Percentiles rank a stretch among this genome's conserved stretches.
Evolutionary conservation across 352 stramenopile genomes (phyloP).

Genomic region (Globisporangium camurandrum): DNA sequence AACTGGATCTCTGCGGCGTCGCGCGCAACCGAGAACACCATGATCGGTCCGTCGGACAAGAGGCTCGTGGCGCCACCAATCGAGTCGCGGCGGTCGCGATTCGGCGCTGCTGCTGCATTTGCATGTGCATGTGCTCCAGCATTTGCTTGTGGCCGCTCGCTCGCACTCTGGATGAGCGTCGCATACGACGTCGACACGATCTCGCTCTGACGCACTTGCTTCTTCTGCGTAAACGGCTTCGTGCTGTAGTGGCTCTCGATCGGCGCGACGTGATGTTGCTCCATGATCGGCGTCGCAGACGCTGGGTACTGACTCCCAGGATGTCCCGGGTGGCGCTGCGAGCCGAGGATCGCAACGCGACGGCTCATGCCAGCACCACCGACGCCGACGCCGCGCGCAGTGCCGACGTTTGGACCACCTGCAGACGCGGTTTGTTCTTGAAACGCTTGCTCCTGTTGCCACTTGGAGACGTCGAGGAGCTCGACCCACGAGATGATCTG

Average conservation of each 20-base stretch:
- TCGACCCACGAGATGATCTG: conserved; percentile 83
- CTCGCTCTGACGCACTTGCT: conserved; percentile 75
- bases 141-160: not conserved
- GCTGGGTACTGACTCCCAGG: conserved; percentile 23
- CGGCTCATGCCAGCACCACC: conserved; percentile 21
- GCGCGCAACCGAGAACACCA: conserved; percentile 72
- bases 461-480: conserved; percentile 75
- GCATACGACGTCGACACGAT: conserved; percentile 70
- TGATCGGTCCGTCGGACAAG: conserved; percentile 62
- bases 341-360: conserved; percentile 32
- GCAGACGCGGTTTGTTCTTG: conserved; percentile 33
- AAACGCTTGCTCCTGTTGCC: conserved; percentile 72
- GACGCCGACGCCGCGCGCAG: too few species aligned
- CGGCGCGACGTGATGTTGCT: conserved; percentile 53
- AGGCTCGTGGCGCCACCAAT: conserved; percentile 38
- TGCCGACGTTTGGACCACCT: conserved; percentile 13
- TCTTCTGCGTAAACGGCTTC: conserved; percentile 49
- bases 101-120: conserved; percentile 5
- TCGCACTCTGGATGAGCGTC: conserved; percentile 18
- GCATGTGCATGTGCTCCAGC: not conserved
- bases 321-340: conserved; percentile 38
- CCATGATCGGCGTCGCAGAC: conserved; percentile 18
- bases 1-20: conserved; percentile 73
- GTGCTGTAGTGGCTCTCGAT: conserved; percentile 38
- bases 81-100: conserved; percentile 23